Conservation (phyloP, 1,284 basidiomycete species). For the Ustilago cynodontis region DNA sequence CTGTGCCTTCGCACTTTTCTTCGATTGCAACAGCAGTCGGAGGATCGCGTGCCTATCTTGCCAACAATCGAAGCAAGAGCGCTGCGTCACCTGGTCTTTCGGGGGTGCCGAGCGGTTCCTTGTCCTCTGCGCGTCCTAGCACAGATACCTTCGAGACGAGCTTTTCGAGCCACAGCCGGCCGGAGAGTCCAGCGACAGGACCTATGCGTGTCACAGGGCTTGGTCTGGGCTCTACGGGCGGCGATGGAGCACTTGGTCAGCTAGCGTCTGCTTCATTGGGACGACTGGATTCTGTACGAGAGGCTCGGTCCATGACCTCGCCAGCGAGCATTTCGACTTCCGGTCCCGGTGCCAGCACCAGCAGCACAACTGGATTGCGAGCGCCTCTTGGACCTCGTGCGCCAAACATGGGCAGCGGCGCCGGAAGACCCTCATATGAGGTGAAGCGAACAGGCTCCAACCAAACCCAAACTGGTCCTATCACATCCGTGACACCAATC, state of each 20-base stretch:
- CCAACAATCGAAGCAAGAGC: slow-evolving; percentile 27
- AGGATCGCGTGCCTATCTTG: slow-evolving; percentile 34
- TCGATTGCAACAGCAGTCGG: slow-evolving; percentile 24
- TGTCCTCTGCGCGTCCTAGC: slow-evolving; percentile 19
- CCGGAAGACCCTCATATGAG: not conserved
- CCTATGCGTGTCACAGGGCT: slow-evolving; percentile 13
- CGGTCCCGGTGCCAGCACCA: not conserved
- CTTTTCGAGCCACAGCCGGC: slow-evolving; percentile 25
- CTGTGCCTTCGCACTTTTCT: slow-evolving; percentile 7
- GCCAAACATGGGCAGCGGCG: slow-evolving; percentile 8
- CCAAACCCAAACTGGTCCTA: slow-evolving; percentile 8
- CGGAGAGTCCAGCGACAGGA: slow-evolving; percentile 31
- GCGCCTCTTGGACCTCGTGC: slow-evolving; percentile 39
- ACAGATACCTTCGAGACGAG: slow-evolving; percentile 37
- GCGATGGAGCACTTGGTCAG: slow-evolving; percentile 3
- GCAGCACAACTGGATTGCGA: slow-evolving; percentile 15
- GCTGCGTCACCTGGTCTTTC: slow-evolving; percentile 13
- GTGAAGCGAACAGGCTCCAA: slow-evolving; percentile 24
- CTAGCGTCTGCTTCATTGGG: slow-evolving; percentile 4
- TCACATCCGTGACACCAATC: slow-evolving; percentile 21
- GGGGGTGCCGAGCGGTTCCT: slow-evolving; percentile 1
- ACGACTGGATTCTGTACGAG: slow-evolving; percentile 12
- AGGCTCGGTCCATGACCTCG: not conserved
- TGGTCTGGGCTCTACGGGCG: slow-evolving; percentile 7
- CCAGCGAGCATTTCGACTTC: not conserved